Base-by-base conservation (phyloP, 305 asterid species). In the Salvia sclarea region DNA sequence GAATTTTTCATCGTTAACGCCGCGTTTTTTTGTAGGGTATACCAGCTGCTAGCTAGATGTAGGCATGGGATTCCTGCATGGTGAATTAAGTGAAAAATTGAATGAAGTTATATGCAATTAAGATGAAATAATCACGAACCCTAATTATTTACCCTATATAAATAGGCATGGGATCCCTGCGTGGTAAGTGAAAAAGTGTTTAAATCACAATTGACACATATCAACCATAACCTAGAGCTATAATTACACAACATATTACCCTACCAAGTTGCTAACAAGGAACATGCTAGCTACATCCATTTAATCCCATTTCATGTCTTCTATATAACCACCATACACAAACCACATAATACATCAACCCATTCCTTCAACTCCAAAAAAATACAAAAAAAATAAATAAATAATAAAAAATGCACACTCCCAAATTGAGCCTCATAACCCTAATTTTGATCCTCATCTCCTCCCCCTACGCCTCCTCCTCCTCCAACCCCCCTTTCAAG, bases 401-500 rank as follows among this genome's bases (percentile, higher is more conserved):
- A 38, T 50, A 31, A 69, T 35, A 9, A 33, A 59, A 31, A 24
- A 75, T 75, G 79, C 59, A 53, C 16, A n/a, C n/a, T 54, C 5
- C 48, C 28, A 56, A 43, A 8, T 44, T 76, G 44, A 31, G 24
- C 57, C 53, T 79, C 21, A 24, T 61, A 44, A 65, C 76, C 53
- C 14, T 63, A 8, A 12, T 61, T 13, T 3, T 41, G 64, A 20
- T 61, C 22, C 64, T 69, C 64, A 43, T 64, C 21, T 10, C 74
- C 21, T 11, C 24, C 53, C 33, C 70, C 22, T 48, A 66, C 1
- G 47, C 63, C 8, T 48, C 74, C 33, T 52, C 53, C 69, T 11
- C 72, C 8, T 7, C 78, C 47, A 17, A 47, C 11, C 28, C 62
- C 17, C 83, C 92, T 7, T 83, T 89, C 85, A 76, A 76, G 49